Percentiles rank a stretch among this genome's conserved stretches.
Evolutionary conservation across 441 rosid genomes (phyloP).

Genomic region (Populus hybrid): DNA sequence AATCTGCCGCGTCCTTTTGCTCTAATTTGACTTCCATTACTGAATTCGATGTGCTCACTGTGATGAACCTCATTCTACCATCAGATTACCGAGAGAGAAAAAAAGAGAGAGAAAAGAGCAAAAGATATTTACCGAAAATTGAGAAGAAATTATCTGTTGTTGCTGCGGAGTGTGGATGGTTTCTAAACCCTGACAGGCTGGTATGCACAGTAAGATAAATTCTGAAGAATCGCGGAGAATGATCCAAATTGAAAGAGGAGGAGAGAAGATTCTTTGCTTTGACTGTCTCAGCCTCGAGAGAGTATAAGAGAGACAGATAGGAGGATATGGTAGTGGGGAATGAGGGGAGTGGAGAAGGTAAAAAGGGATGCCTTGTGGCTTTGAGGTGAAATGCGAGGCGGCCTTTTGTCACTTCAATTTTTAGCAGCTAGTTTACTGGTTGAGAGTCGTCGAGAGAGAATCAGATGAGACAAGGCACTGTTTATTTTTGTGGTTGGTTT

Average conservation of each 20-base stretch:
- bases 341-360: neutral
- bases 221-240: neutral
- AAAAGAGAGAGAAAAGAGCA: neutral
- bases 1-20: constrained; percentile 62
- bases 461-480: neutral
- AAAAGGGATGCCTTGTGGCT: neutral
- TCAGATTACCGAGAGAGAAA: neutral
- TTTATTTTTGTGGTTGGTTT: too few species aligned
- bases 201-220: neutral
- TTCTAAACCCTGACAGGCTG: neutral
- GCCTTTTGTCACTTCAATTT: neutral
- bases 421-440: neutral
- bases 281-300: neutral
- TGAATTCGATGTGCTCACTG: neutral
- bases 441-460: neutral
- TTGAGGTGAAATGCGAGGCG: too few species aligned
- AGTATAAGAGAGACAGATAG: neutral
- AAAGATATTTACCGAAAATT: neutral
- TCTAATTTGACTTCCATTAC: constrained; percentile 52
- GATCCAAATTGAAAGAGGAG: neutral
- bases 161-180: neutral
- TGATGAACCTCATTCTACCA: neutral
- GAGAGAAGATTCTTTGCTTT: neutral
- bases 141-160: neutral
- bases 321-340: neutral